Evolutionary conservation across 1,284 basidiomycete species (phyloP), one percentile per base, ranked within the genome.

Genomic region (Heliocybe sulcata): DNA sequence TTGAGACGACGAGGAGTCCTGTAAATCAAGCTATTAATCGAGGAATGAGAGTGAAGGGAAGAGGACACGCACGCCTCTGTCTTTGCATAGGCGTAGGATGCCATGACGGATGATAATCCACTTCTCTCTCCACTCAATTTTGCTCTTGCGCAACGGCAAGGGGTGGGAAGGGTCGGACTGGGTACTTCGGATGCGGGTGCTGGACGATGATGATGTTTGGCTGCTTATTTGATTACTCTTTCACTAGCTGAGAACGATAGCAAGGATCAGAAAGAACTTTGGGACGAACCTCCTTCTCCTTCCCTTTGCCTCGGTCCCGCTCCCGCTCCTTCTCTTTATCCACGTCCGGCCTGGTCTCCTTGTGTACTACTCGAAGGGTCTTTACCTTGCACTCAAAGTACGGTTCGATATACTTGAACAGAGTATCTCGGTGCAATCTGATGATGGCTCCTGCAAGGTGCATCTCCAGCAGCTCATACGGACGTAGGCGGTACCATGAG

Each of bases 401-500:
- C 6, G 51, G 51, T 19, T 52, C 51, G 23, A 35, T 12, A 27
- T 52, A 52, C 12, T 52, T 52, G 11, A 35, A 14, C 14, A 52
- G 9, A 9, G 10, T 3, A 22, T 29, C 29, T 23, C 51, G 27
- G 4, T 31, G 27, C 4, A 52, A 12, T 29, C 20, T 3, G 29
- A 35, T 26, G 9, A 52, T 52, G 3, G 27, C 51, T 12, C 51
- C 51, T 23, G 33, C 23, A 31, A 23, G 29, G 27, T 52, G 51
- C 29, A 52, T 35, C 33, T 52, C 51, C 8, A 52, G 27, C 12
- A 52, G 51, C 19, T 52, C 51, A 26, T 52, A 35, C 6, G 51
- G 51, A 12, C 33, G 51, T 23, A 52, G 29, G 12, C 33, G 27
- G 27, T 52, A 52, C 51, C 51, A 52, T 19, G 26, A 23, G 12